Percentiles rank a stretch among this genome's conserved stretches.
Evolutionary conservation across 352 stramenopile species (phyloP).

Genomic region (Phytophthora fragariae): DNA sequence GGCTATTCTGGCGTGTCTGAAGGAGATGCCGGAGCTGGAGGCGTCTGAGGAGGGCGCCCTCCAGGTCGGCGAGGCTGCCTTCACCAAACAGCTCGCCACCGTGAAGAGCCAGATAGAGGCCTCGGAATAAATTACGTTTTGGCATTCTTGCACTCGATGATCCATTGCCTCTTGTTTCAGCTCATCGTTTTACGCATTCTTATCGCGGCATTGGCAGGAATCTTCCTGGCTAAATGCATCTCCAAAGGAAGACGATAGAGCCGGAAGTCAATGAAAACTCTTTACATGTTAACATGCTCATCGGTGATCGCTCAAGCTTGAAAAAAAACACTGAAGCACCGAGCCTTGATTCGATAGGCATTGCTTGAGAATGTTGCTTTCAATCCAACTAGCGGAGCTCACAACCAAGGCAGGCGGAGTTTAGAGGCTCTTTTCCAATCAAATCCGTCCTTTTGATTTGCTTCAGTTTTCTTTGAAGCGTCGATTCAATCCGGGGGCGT

Average conservation of each 20-base stretch:
- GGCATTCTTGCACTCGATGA: not conserved
- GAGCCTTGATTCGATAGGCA: too few relatives aligned
- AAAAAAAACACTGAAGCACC: too few relatives aligned
- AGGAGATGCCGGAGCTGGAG: conserved; percentile 59
- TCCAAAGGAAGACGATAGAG: too few relatives aligned
- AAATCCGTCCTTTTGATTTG: not conserved
- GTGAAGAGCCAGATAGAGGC: conserved; percentile 72
- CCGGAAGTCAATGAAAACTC: too few relatives aligned
- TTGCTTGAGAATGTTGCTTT: not conserved
- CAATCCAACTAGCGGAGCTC: not conserved
- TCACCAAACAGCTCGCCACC: conserved; percentile 58
- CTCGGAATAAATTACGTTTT: conserved; percentile 43
- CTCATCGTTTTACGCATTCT: not conserved
- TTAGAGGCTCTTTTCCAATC: not conserved
- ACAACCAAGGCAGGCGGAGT: not conserved
- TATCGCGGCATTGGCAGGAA: too few relatives aligned
- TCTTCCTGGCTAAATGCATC: too few relatives aligned
- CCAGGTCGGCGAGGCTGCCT: conserved; percentile 53
- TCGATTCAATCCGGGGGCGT: conserved; percentile 3
- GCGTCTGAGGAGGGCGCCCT: conserved; percentile 50
- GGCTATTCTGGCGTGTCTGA: conserved; percentile 55
- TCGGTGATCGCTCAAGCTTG: too few relatives aligned
- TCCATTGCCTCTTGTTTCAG: not conserved
- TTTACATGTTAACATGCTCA: too few relatives aligned
- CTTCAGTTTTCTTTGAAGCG: not conserved